phyloP scores from a whole-genome alignment of 148 eudicot species.

The Pouteria glomerata region DNA sequence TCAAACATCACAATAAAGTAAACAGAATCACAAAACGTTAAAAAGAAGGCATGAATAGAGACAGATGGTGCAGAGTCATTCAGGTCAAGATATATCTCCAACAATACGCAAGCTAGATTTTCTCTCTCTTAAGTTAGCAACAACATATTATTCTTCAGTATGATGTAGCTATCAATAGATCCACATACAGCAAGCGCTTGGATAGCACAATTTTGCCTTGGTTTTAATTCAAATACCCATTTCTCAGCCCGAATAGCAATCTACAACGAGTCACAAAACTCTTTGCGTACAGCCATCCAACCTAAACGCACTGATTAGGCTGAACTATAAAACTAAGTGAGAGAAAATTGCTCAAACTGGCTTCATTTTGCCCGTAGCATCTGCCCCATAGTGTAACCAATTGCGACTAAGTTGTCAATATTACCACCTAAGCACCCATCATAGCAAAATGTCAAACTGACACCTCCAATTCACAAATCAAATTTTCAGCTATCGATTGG shows the following conservation, averaged over 20 bases:
- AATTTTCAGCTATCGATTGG: background rate
- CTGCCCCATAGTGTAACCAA: background rate
- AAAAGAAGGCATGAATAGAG: background rate
- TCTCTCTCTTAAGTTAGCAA: background rate
- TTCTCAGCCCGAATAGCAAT: background rate
- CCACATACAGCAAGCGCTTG: background rate
- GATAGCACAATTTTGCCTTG: background rate
- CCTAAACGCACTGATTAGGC: background rate
- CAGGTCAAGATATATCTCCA: background rate
- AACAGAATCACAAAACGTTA: background rate
- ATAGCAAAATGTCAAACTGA: background rate
- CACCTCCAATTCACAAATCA: background rate
- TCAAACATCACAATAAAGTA: background rate
- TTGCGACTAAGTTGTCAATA: background rate
- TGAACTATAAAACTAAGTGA: background rate
- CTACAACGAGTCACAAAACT: background rate
- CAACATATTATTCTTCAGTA: background rate
- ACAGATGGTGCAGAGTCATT: too few species aligned
- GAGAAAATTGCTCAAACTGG: background rate
- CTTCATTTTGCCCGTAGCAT: background rate
- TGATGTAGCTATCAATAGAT: background rate
- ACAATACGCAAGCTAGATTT: slow-evolving; percentile 1
- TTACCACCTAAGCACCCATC: background rate
- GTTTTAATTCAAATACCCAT: background rate
- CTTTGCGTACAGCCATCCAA: background rate